Evolutionary conservation across 192 early-diverging fungal genomes (phyloP), one percentile per base, ranked within the genome.

Genomic region (Funneliformis mosseae): DNA sequence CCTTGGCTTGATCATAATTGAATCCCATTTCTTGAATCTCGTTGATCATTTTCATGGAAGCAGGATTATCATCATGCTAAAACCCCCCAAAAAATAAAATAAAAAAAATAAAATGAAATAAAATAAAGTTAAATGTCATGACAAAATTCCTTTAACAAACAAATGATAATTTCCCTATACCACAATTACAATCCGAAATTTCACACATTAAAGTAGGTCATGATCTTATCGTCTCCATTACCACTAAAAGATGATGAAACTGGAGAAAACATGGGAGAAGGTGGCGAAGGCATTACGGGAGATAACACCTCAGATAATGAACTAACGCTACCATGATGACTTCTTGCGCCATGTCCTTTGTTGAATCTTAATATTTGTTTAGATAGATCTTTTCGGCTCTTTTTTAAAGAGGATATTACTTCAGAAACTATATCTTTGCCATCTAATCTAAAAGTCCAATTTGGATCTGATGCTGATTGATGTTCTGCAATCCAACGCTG

Each of bases 1-100:
- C 85, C 38, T 86, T 87, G 16, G 92, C 92, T 67, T 91, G 89
- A 23, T 89, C 90, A 8, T 80, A 78, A 28, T 80, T 67, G 71
- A 94, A 94, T 9, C 93, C 93, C 91, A 94, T 93, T 67, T 92
- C 92, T 55, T 87, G 63, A 38, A 94, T 88, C n/a, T 86, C 83
- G 38, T 81, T 76, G 7, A 89, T 82, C 82, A 85, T 80, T 10
- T 68, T 71, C n/a, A 80, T 61, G 0, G 88, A 33, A 42, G 82
- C 80, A 28, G 70, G 64, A 77, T 85, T 83, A 27, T 84, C 83
- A 8, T 84, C 64, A 42, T 50, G 5, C 10, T 21, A 38, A 42
- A 73, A 45, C 18, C 12, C 3, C 28, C 23, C 27, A 64, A 27
- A 64, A 8, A 11, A 72, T 46, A 72, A 42, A 71, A 27, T 28